Evolutionary conservation across 352 stramenopile species (phyloP).

Genomic region (Pythium aristosporum): DNA sequence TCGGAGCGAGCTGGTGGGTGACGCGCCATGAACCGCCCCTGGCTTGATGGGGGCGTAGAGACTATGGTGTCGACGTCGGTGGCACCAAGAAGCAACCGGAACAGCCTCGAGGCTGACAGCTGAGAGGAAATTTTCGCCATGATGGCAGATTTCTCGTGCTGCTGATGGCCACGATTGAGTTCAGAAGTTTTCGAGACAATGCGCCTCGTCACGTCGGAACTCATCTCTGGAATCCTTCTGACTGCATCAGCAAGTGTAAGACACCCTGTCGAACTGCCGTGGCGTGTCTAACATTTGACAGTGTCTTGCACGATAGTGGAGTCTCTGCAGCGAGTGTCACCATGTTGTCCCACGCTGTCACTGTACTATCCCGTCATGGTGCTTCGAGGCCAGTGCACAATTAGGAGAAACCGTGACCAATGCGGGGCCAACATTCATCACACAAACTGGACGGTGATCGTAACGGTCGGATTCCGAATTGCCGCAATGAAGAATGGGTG

Average conservation of each 20-base stretch:
- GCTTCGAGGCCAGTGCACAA: too few species aligned
- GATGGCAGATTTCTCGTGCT: not conserved
- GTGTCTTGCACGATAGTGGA: too few species aligned
- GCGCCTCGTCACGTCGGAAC: not conserved
- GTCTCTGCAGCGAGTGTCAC: too few species aligned
- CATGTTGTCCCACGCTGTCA: too few species aligned
- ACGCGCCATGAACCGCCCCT: not conserved
- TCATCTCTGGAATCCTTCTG: not conserved
- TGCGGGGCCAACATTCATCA: too few species aligned
- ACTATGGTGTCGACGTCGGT: not conserved
- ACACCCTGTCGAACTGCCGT: too few species aligned
- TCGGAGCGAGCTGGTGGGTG: not conserved
- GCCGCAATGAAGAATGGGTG: not conserved
- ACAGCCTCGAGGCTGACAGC: not conserved
- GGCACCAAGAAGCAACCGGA: not conserved
- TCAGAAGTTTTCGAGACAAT: not conserved
- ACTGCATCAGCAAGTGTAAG: too few species aligned
- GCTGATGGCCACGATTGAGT: not conserved
- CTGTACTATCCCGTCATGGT: too few species aligned
- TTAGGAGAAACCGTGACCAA: too few species aligned
- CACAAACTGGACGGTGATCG: too few species aligned
- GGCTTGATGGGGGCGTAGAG: not conserved
- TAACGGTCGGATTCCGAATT: too few species aligned
- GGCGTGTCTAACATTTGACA: too few species aligned
- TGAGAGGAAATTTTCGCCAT: not conserved